Conservation (phyloP, 805 yeast species). For the Yamadazyma endophytica region DNA sequence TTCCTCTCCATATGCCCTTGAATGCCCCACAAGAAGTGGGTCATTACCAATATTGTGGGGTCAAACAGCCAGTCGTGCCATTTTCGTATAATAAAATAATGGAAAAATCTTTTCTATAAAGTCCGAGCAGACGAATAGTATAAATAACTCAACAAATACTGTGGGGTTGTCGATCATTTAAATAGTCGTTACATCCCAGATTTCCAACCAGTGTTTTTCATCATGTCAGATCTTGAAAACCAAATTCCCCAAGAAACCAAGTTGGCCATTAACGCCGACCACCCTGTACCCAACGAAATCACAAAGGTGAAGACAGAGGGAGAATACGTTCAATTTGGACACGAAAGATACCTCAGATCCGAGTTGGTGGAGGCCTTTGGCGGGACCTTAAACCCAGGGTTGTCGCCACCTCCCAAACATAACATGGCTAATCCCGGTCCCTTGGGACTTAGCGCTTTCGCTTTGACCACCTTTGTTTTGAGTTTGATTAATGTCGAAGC, state of each 20-base stretch:
- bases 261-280: slow-evolving; percentile 14
- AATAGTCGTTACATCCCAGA: too few species aligned
- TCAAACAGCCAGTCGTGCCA: too few species aligned
- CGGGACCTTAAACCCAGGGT: slow-evolving; percentile 74
- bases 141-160: too few species aligned
- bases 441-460: slow-evolving; percentile 67
- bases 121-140: too few species aligned
- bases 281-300: slow-evolving; percentile 10
- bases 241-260: slow-evolving; percentile 29
- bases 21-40: too few species aligned
- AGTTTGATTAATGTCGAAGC: slow-evolving; percentile 62
- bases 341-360: slow-evolving; percentile 57
- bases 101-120: too few species aligned
- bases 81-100: too few species aligned
- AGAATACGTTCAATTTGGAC: slow-evolving; percentile 67
- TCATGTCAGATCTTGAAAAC: slow-evolving; percentile 30
- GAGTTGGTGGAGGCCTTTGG: slow-evolving; percentile 71
- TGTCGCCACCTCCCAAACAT: slow-evolving; percentile 40
- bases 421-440: slow-evolving; percentile 71
- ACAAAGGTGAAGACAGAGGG: slow-evolving; percentile 44
- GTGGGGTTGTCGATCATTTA: too few species aligned
- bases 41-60: too few species aligned
- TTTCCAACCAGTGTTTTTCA: too few species aligned
- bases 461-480: slow-evolving; percentile 62
- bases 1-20: too few species aligned